A percentile compares a stretch with the other conserved stretches of the same genome.
phyloP scores from a whole-genome alignment of 192 early-diverging fungal species.

The Gryganskiella cystojenkinii region DNA sequence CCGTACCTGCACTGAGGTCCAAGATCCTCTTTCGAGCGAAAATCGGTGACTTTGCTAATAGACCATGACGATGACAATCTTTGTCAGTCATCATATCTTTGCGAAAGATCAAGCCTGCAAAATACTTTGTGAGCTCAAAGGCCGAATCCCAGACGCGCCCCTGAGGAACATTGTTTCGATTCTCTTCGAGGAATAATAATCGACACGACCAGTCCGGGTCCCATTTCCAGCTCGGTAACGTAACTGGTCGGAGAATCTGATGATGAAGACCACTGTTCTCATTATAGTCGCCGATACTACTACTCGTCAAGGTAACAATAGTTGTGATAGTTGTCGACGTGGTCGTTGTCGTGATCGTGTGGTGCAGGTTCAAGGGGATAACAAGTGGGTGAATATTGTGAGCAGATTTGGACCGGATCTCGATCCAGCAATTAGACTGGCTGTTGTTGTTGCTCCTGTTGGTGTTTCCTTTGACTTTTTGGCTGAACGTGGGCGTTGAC shows the following conservation, averaged over 20 bases:
- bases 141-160: conserved; percentile 66
- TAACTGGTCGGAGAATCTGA: conserved; percentile 19
- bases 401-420: not conserved
- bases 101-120: too few species aligned
- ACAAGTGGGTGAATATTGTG: too few species aligned
- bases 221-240: not conserved
- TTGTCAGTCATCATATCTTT: conserved; percentile 32
- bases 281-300: too few species aligned
- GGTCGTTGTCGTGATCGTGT: too few species aligned
- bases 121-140: conserved; percentile 4
- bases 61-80: too few species aligned
- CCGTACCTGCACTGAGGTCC: conserved; percentile 63
- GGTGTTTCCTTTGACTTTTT: not conserved
- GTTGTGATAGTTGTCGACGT: too few species aligned
- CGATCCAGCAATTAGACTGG: conserved; percentile 3
- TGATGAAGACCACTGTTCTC: too few species aligned
- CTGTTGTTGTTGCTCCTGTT: not conserved
- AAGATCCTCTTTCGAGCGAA: conserved; percentile 51
- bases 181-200: conserved; percentile 40
- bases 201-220: not conserved
- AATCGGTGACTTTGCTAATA: conserved; percentile 21
- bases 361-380: too few species aligned
- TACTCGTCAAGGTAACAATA: too few species aligned
- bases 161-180: conserved; percentile 56
- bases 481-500: too few species aligned